Conservation (phyloP, 495 filamentous ascomycete genomes). For the Talaromyces liani region DNA sequence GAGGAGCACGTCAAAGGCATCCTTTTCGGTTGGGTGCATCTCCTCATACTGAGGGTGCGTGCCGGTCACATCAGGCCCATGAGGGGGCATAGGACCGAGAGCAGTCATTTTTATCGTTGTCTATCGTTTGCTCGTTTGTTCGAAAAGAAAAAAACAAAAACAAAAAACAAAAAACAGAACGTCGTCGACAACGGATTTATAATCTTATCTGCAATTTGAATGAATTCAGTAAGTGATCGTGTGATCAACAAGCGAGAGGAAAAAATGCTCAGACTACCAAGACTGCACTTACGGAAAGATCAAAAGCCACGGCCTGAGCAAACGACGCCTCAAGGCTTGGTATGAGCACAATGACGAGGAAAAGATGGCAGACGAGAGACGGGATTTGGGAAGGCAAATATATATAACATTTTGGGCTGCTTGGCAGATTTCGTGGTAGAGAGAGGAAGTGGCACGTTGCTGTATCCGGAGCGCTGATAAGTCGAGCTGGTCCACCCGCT, state of each 20-base stretch:
- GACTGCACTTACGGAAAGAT: constrained; percentile 1
- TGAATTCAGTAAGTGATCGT: neutral
- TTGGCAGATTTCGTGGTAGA: neutral
- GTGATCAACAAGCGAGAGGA: neutral
- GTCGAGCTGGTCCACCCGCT: neutral
- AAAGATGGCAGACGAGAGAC: neutral
- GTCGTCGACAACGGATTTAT: neutral
- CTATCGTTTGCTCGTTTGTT: neutral
- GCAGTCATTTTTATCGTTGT: constrained; percentile 6
- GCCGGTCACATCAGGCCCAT: constrained; percentile 48
- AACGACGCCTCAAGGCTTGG: constrained; percentile 1
- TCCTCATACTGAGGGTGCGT: constrained; percentile 43
- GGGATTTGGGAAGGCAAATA: neutral
- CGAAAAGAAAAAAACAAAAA: no score
- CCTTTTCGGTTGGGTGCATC: constrained; percentile 56
- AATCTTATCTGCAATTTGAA: neutral
- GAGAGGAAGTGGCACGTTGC: neutral
- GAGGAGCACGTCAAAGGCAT: constrained; percentile 65
- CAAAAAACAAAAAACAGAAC: neutral
- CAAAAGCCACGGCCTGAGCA: neutral
- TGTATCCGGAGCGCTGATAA: constrained; percentile 1
- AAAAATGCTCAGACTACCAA: neutral
- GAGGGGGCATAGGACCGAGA: constrained; percentile 28
- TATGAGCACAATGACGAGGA: neutral
- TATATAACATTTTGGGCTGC: constrained; percentile 1